phyloP scores from a whole-genome alignment of 352 stramenopile species.

The Phytophthora sp. region DNA sequence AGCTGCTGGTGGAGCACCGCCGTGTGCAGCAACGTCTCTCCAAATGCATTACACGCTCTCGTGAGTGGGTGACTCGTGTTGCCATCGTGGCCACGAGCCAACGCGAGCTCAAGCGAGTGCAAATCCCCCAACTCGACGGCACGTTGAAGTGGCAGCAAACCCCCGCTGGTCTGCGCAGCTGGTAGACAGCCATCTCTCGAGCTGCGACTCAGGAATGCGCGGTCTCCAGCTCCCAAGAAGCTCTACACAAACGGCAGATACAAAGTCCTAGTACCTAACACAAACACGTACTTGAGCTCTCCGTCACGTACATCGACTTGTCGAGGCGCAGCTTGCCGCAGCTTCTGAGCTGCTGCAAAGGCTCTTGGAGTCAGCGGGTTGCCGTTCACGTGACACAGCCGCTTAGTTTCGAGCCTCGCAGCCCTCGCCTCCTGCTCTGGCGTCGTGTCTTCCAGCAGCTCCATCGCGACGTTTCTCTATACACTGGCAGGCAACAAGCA shows the following conservation, averaged over 20 bases:
- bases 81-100: constrained; percentile 7
- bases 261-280: too few relatives aligned
- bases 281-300: too few relatives aligned
- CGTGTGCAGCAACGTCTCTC: constrained; percentile 72
- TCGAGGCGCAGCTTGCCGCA: constrained; percentile 8
- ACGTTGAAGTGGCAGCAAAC: constrained; percentile 52
- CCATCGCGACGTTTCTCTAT: constrained; percentile 33
- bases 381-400: constrained; percentile 48
- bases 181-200: constrained; percentile 25
- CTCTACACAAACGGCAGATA: constrained; percentile 45
- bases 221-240: constrained; percentile 54
- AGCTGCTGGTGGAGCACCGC: constrained; percentile 67
- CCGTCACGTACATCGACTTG: constrained; percentile 21
- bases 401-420: constrained; percentile 39
- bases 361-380: constrained; percentile 45
- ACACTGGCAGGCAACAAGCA: too few relatives aligned
- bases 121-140: constrained; percentile 63
- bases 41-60: constrained; percentile 46
- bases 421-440: constrained; percentile 35
- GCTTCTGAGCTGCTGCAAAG: constrained; percentile 39
- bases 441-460: constrained; percentile 32
- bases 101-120: constrained; percentile 28
- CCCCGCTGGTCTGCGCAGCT: constrained; percentile 44
- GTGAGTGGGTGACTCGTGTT: constrained; percentile 7
- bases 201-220: constrained; percentile 49